Conservation (phyloP, 1,139 yeast genomes). For the Williopsis jadinii region DNA sequence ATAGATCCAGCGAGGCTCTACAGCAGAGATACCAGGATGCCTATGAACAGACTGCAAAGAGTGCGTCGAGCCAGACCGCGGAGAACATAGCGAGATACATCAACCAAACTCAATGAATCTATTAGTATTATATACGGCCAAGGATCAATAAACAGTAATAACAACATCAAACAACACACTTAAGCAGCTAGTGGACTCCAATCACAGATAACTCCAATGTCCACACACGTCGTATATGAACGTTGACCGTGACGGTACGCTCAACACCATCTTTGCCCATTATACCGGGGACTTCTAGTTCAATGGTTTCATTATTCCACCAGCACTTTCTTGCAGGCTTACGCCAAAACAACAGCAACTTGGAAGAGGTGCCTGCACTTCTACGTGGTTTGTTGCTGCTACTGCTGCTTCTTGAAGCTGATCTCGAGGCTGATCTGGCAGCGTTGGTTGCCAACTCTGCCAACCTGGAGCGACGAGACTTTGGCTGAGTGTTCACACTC, state of each 20-base stretch:
- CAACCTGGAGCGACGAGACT: constrained; percentile 46
- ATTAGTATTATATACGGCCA: constrained; percentile 1
- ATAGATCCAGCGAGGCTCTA: constrained; percentile 48
- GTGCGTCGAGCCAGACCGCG: constrained; percentile 58
- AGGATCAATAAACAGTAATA: neutral
- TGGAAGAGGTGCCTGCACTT: constrained; percentile 48
- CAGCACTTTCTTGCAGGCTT: constrained; percentile 99
- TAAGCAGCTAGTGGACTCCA: constrained; percentile 26
- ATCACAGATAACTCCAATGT: constrained; percentile 34
- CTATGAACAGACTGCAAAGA: constrained; percentile 54
- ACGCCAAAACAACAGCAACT: constrained; percentile 87
- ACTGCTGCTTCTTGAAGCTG: constrained; percentile 45
- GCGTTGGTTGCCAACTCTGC: constrained; percentile 29
- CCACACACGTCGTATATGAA: constrained; percentile 37
- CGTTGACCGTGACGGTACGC: constrained; percentile 21
- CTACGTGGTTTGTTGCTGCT: constrained; percentile 29
- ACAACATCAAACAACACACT: neutral
- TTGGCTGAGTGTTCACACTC: constrained; percentile 14
- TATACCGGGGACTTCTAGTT: constrained; percentile 39
- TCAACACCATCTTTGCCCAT: constrained; percentile 21
- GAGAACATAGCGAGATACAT: constrained; percentile 66
- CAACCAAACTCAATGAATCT: constrained; percentile 22
- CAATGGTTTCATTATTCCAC: constrained; percentile 79
- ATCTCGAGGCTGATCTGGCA: constrained; percentile 31
- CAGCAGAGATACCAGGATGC: constrained; percentile 72